These are phyloP conservation scores for Ramalina peruviana DNA, from an alignment of 495 filamentous ascomycete species.

Conservation along the genomic window DNA sequence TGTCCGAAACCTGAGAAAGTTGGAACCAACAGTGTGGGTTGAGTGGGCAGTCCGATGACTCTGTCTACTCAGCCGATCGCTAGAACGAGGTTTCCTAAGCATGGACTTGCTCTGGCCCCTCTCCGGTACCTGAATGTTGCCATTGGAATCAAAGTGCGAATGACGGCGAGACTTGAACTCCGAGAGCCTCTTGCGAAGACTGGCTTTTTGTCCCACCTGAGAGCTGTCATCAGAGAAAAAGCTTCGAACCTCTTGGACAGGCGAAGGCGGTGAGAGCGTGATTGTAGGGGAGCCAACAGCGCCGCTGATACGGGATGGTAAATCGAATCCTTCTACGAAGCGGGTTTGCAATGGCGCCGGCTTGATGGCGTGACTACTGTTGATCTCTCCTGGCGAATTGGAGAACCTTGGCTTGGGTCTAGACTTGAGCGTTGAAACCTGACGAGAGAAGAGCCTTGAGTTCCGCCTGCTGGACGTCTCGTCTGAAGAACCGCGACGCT, in stretches of 20 bases:
- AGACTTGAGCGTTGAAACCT: constrained; percentile 1
- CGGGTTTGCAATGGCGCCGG: constrained; percentile 6
- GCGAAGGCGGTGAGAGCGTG: constrained; percentile 13
- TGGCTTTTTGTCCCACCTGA: constrained; percentile 9
- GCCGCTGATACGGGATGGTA: neutral
- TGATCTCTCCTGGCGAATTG: constrained; percentile 9
- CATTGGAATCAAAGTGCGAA: constrained; percentile 5
- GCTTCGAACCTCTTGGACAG: constrained; percentile 16
- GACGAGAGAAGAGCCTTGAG: neutral
- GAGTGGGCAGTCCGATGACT: constrained; percentile 1
- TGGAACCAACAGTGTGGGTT: no score
- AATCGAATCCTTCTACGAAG: constrained; percentile 12
- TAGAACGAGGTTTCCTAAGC: constrained; percentile 7
- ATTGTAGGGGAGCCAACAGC: constrained; percentile 2
- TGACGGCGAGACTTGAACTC: constrained; percentile 9
- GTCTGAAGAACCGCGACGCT: constrained; percentile 1
- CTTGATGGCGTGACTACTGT: constrained; percentile 12
- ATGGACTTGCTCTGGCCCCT: constrained; percentile 8
- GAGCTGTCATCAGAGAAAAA: constrained; percentile 22
- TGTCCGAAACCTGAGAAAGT: constrained; percentile 5
- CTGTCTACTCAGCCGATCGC: constrained; percentile 12
- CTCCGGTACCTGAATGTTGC: constrained; percentile 9
- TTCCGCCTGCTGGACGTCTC: neutral
- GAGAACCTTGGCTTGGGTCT: constrained; percentile 3
- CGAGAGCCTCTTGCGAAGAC: constrained; percentile 17